These are phyloP conservation scores for Poteriospumella lacustris DNA, from an alignment of 108 stramenopile species.

Conservation along the genomic window DNA sequence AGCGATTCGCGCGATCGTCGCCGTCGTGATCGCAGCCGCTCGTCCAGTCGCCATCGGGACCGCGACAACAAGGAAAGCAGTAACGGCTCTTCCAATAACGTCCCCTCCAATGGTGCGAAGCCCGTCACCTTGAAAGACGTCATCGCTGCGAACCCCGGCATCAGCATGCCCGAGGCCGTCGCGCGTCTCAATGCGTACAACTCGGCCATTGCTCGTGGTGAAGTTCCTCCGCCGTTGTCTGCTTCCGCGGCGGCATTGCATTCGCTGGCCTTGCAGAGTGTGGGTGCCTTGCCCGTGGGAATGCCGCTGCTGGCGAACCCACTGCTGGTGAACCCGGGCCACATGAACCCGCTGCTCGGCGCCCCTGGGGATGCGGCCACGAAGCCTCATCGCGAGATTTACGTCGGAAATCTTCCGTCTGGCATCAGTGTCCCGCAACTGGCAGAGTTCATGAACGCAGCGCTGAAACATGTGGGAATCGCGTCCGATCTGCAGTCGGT, in stretches of 20 bases:
- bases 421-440: slow-evolving; percentile 26
- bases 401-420: slow-evolving; percentile 32
- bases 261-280: too few species aligned
- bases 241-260: not conserved
- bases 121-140: slow-evolving; percentile 7
- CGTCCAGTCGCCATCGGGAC: not conserved
- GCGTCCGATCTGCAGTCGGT: not conserved
- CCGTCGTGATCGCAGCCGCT: not conserved
- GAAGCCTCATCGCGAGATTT: slow-evolving; percentile 18
- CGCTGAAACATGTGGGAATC: slow-evolving; percentile 31
- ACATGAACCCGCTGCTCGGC: too few species aligned
- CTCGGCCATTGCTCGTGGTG: not conserved
- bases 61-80: not conserved
- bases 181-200: slow-evolving; percentile 19
- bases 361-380: too few species aligned
- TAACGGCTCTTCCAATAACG: not conserved
- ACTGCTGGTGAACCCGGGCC: too few species aligned
- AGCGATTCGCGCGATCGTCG: not conserved
- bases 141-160: not conserved
- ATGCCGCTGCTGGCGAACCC: too few species aligned
- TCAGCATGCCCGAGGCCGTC: slow-evolving; percentile 18
- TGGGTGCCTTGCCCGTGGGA: too few species aligned
- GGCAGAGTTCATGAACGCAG: slow-evolving; percentile 30
- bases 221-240: not conserved
- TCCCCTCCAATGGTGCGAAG: not conserved